These are phyloP conservation scores for Cystobasidium onofrii DNA, from an alignment of 768 basidiomycete genomes.

Conservation along the genomic window DNA sequence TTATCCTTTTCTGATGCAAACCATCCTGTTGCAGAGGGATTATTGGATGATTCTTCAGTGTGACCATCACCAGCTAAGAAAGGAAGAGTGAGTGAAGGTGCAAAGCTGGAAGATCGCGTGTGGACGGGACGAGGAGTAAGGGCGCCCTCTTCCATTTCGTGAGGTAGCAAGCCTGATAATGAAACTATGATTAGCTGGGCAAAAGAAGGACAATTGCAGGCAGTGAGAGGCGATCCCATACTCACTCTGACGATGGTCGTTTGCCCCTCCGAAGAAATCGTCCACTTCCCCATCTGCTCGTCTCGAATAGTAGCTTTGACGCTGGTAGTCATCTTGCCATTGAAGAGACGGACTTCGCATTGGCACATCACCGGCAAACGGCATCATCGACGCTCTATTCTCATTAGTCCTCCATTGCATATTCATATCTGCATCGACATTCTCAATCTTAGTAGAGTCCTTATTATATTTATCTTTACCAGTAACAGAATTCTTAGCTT, in stretches of 20 bases:
- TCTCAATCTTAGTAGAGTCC: not conserved
- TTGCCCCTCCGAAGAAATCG: not conserved
- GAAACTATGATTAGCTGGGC: not conserved
- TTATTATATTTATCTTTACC: not conserved
- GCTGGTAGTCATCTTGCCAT: not conserved
- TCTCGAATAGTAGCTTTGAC: not conserved
- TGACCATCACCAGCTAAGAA: not conserved
- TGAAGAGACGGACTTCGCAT: not conserved
- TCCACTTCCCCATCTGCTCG: not conserved
- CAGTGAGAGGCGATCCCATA: not conserved
- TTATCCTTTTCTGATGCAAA: not conserved
- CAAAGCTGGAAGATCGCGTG: constrained; percentile 4
- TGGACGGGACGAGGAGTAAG: not conserved
- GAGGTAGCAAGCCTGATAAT: not conserved
- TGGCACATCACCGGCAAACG: not conserved
- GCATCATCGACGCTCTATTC: not conserved
- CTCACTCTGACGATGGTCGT: not conserved
- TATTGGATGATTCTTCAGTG: not conserved
- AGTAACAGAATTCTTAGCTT: not conserved
- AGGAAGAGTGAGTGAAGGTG: constrained; percentile 4
- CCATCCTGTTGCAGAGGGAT: not conserved
- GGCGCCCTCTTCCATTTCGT: not conserved
- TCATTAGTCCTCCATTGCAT: not conserved
- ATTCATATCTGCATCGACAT: not conserved
- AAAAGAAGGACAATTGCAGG: not conserved